A percentile compares a stretch with the other conserved stretches of the same genome.
Evolutionary conservation across 768 basidiomycete genomes (phyloP).

Genomic region (Hericium erinaceus): DNA sequence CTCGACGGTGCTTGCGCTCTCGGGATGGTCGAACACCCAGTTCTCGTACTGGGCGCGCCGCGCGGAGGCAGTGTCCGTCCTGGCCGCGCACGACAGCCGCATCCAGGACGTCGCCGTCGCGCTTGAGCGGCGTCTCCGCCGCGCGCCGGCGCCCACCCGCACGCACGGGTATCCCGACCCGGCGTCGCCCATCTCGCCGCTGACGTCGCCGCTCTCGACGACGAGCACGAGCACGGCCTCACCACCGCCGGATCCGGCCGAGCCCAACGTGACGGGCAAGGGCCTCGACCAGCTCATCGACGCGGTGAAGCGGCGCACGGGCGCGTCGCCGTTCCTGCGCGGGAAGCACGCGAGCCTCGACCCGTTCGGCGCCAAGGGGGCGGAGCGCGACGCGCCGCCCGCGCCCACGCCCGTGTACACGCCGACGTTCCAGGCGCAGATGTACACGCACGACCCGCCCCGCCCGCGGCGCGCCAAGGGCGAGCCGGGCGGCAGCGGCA

Average conservation of each 20-base stretch:
- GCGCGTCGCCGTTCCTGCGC: constrained; percentile 38
- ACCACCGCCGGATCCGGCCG: constrained; percentile 25
- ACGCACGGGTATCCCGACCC: constrained; percentile 14
- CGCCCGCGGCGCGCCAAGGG: not conserved
- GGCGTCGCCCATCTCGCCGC: constrained; percentile 10
- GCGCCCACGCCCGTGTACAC: constrained; percentile 15
- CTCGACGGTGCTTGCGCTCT: constrained; percentile 36
- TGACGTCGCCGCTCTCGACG: constrained; percentile 6
- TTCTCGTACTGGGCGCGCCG: constrained; percentile 48
- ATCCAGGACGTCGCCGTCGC: constrained; percentile 32
- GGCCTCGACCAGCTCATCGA: constrained; percentile 41
- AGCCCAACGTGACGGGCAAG: constrained; percentile 36
- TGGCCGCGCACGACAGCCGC: constrained; percentile 31
- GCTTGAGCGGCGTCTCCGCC: constrained; percentile 31
- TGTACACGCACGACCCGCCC: constrained; percentile 16
- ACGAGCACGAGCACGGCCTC: constrained; percentile 19
- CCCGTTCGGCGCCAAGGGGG: constrained; percentile 34
- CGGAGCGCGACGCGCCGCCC: constrained; percentile 23
- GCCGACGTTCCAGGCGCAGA: constrained; percentile 22
- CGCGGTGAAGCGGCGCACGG: constrained; percentile 38
- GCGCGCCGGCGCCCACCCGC: constrained; percentile 13
- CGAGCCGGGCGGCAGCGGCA: not conserved
- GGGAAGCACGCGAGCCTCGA: constrained; percentile 43
- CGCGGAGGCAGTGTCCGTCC: constrained; percentile 39
- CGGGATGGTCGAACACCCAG: constrained; percentile 46